Evolutionary conservation across 176 grass and related monocot species (phyloP).

Genomic region (Phragmites australis): DNA sequence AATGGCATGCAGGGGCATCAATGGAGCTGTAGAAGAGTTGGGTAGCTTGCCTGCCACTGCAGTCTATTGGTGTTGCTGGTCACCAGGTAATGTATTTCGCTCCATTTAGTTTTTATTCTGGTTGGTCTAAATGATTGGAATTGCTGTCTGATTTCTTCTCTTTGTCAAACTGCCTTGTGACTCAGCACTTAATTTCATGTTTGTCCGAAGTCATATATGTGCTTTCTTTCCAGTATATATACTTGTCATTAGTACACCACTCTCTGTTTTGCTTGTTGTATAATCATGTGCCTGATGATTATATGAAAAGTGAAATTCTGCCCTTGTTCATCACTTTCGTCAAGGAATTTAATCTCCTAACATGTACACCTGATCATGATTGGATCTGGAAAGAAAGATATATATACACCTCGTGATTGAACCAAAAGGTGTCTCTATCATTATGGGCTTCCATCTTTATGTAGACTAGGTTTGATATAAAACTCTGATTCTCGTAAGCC

Average conservation of each 20-base stretch:
- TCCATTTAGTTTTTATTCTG: background rate
- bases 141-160: background rate
- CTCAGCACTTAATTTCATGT: too few relatives aligned
- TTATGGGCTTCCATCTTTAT: background rate
- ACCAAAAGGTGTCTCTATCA: background rate
- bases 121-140: background rate
- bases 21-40: background rate
- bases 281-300: background rate
- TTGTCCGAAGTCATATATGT: background rate
- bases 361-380: slow-evolving; percentile 9
- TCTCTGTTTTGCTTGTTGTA: background rate
- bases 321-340: background rate
- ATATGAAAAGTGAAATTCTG: background rate
- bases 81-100: background rate
- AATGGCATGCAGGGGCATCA: background rate
- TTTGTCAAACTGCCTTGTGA: background rate
- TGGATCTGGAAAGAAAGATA: background rate
- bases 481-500: background rate
- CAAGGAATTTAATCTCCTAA: background rate
- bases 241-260: background rate
- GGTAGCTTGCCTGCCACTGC: background rate
- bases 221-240: background rate
- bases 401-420: slow-evolving; percentile 7
- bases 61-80: background rate
- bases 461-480: background rate